Base-by-base conservation (phyloP, 2,329 filamentous ascomycete species). In the Simplicillium sp. region DNA sequence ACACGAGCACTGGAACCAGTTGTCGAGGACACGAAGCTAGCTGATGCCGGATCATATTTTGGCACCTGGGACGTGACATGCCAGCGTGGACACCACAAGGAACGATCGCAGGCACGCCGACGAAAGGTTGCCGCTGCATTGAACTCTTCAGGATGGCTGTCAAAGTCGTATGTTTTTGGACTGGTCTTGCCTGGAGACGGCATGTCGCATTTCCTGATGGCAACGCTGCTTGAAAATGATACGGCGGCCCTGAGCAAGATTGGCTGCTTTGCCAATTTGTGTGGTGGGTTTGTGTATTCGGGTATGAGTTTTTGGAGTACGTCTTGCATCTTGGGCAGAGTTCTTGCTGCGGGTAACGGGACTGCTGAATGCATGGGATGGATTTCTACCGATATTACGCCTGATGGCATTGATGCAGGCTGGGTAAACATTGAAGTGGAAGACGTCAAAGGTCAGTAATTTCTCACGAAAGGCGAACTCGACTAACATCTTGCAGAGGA, bases 281-380 rank as follows among this genome's bases (percentile, higher is more conserved):
- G 75, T 34, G 75, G 76, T 13, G 80, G 80, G 0, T 83, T 84
- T 46, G 66, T 81, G 3, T 82, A 82, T 50, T 60, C 57, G 4
- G 70, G 70, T 2, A 80, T 76, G 62, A 83, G 77, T 46, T 84
- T 82, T 54, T 84, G 80, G 80, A 83, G 78, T 57, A 81, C 75
- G 2, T 68, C 72, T 11, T 82, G 78, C 52, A 67, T 84, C 34
- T 71, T 83, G 9, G 80, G 79, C 3, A 72, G 77, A 20, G 77
- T 84, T 3, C 60, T 84, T 29, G 78, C 78, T 25, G 78, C 77
- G 20, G 73, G 75, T 7, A 70, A 70, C 40, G 77, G 77, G 3
- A 72, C 77, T 13, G 70, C 70, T 0, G 79, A 83, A 53, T 79
- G 31, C 53, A 77, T 83, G 75, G 79, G 79, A 39, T 82, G 80